These are phyloP conservation scores for Collybia mongolica DNA, from an alignment of 768 basidiomycete genomes.

Conservation along the genomic window DNA sequence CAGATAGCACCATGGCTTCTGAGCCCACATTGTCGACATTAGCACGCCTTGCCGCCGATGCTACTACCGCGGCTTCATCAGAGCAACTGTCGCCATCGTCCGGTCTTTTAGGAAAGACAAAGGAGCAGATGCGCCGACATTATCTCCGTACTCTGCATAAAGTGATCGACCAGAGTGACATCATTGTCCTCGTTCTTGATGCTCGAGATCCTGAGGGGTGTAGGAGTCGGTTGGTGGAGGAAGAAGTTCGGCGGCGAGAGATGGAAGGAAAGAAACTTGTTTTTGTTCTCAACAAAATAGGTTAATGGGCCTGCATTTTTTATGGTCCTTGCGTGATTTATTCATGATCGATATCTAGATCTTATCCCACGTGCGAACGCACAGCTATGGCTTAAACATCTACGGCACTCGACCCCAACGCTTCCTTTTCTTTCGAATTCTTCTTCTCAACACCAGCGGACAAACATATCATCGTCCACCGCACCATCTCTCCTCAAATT, in stretches of 20 bases:
- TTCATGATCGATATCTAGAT: slow-evolving; percentile 44
- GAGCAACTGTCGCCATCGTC: slow-evolving; percentile 25
- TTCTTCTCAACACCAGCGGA: slow-evolving; percentile 73
- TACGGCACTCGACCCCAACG: slow-evolving; percentile 92
- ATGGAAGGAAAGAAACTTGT: slow-evolving; percentile 89
- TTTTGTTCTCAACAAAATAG: slow-evolving; percentile 96
- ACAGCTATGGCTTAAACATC: slow-evolving; percentile 84
- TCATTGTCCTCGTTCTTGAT: slow-evolving; percentile 87
- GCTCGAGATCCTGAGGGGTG: slow-evolving; percentile 96
- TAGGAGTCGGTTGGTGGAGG: slow-evolving; percentile 88
- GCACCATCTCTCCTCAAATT: slow-evolving; percentile 77
- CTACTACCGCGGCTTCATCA: slow-evolving; percentile 16
- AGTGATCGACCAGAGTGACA: slow-evolving; percentile 92
- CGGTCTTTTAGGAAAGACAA: slow-evolving; percentile 42
- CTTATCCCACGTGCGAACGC: slow-evolving; percentile 88
- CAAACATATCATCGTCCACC: slow-evolving; percentile 76
- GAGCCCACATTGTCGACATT: slow-evolving; percentile 62
- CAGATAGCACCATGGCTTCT: slow-evolving; percentile 69
- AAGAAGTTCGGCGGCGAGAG: slow-evolving; percentile 86
- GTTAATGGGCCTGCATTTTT: slow-evolving; percentile 37
- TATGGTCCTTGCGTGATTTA: background rate
- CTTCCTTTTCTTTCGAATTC: slow-evolving; percentile 86
- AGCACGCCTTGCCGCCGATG: slow-evolving; percentile 42
- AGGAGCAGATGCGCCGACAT: slow-evolving; percentile 67
- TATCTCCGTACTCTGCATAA: slow-evolving; percentile 83